Conservation (phyloP, 495 filamentous ascomycete species). For the Aspergillus ellipticus region DNA sequence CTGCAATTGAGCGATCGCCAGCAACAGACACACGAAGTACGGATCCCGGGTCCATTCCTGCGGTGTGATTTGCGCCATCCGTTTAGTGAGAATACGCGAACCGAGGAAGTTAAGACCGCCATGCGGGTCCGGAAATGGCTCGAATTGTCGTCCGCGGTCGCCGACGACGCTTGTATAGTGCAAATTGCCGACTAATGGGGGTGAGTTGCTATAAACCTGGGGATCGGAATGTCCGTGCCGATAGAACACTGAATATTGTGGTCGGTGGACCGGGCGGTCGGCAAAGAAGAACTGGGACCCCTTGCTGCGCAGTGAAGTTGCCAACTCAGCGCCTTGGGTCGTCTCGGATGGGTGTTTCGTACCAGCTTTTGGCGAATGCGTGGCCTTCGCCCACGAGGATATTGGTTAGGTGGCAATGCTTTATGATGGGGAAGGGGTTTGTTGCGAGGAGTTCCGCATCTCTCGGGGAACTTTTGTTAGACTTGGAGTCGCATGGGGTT, state of each 20-base stretch:
- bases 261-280: slow-evolving; percentile 12
- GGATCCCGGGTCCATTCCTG: slow-evolving; percentile 21
- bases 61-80: slow-evolving; percentile 5
- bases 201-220: background rate
- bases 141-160: background rate
- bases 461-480: background rate
- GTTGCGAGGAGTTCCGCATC: slow-evolving; percentile 8
- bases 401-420: slow-evolving; percentile 1
- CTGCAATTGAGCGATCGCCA: slow-evolving; percentile 22
- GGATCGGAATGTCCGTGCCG: background rate
- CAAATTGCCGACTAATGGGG: slow-evolving; percentile 13
- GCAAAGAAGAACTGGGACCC: slow-evolving; percentile 15
- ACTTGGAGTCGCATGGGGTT: background rate
- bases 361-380: slow-evolving; percentile 4
- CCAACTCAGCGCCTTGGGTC: background rate
- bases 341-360: background rate
- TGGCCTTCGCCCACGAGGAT: slow-evolving; percentile 8
- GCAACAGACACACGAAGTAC: slow-evolving; percentile 19
- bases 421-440: background rate
- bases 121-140: background rate
- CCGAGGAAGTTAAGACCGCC: background rate
- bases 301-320: slow-evolving; percentile 9
- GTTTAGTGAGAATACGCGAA: slow-evolving; percentile 3
- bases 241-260: slow-evolving; percentile 16
- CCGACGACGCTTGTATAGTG: slow-evolving; percentile 11